phyloP scores from a whole-genome alignment of 768 basidiomycete genomes.

The Xerocomellus dryophilus region DNA sequence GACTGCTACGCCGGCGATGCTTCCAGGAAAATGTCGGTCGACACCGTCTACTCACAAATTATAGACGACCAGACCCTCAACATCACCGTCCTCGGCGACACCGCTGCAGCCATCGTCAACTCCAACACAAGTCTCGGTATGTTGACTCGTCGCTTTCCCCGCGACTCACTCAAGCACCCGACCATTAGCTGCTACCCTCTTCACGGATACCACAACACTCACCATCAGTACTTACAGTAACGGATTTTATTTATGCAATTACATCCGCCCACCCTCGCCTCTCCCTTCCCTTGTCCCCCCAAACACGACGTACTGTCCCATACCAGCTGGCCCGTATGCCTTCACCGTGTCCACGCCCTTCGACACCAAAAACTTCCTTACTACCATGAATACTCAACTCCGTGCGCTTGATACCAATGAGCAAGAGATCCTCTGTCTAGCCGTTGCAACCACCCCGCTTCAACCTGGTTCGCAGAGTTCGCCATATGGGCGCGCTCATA shows the following conservation, averaged over 20 bases:
- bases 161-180: slow-evolving; percentile 6
- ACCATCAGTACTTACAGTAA: slow-evolving; percentile 73
- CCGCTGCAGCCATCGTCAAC: slow-evolving; percentile 57
- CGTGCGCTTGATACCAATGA: slow-evolving; percentile 87
- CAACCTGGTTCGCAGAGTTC: slow-evolving; percentile 49
- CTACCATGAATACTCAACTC: slow-evolving; percentile 79
- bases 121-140: slow-evolving; percentile 64
- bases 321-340: slow-evolving; percentile 75
- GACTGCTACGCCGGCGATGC: slow-evolving; percentile 64
- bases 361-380: slow-evolving; percentile 63
- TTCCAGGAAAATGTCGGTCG: slow-evolving; percentile 59
- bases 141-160: slow-evolving; percentile 19
- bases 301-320: slow-evolving; percentile 64
- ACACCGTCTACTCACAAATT: slow-evolving; percentile 72
- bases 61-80: slow-evolving; percentile 52
- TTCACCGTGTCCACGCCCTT: slow-evolving; percentile 74
- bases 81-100: slow-evolving; percentile 68
- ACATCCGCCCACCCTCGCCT: slow-evolving; percentile 76
- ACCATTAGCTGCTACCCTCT: slow-evolving; percentile 66
- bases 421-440: slow-evolving; percentile 78
- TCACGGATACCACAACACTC: slow-evolving; percentile 76
- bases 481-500: slow-evolving; percentile 63
- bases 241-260: slow-evolving; percentile 71
- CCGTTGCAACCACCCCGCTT: slow-evolving; percentile 75
- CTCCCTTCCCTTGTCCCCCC: slow-evolving; percentile 44